Evolutionary conservation across 2,329 filamentous ascomycete species (phyloP).

Genomic region (Neurospora crassa): DNA sequence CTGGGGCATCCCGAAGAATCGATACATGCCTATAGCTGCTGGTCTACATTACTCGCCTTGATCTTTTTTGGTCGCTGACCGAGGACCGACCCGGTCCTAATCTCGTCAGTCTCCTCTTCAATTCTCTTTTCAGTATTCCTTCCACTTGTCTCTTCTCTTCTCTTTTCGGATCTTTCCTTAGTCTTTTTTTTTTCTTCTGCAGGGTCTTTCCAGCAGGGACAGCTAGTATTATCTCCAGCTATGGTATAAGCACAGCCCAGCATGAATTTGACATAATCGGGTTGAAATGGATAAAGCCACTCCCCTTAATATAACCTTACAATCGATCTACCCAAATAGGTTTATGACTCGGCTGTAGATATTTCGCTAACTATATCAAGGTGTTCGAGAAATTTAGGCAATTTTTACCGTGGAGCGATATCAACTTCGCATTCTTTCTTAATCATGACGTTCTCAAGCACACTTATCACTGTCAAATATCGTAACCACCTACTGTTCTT

Average conservation of each 20-base stretch:
- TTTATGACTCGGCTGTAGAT: not conserved
- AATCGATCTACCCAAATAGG: not conserved
- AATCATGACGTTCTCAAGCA: not conserved
- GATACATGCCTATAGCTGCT: not conserved
- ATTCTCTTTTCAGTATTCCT: not conserved
- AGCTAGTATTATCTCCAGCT: not conserved
- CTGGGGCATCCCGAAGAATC: not conserved
- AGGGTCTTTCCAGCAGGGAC: not conserved
- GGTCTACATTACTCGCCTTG: not conserved
- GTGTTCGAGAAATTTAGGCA: not conserved
- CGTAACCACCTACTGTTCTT: not conserved
- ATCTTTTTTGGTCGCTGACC: not conserved
- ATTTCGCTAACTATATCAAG: not conserved
- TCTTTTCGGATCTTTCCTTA: not conserved
- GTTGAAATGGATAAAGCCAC: not conserved
- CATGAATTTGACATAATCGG: not conserved
- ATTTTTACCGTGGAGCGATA: not conserved
- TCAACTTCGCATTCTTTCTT: not conserved
- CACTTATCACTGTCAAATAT: not conserved
- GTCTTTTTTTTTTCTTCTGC: not conserved
- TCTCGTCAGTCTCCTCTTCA: not conserved
- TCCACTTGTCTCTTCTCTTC: not conserved
- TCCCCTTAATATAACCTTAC: not conserved
- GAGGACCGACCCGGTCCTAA: not conserved
- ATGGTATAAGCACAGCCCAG: not conserved